Conservation (phyloP, 202 grass and related monocot genomes). For the Elaeis oleifera region DNA sequence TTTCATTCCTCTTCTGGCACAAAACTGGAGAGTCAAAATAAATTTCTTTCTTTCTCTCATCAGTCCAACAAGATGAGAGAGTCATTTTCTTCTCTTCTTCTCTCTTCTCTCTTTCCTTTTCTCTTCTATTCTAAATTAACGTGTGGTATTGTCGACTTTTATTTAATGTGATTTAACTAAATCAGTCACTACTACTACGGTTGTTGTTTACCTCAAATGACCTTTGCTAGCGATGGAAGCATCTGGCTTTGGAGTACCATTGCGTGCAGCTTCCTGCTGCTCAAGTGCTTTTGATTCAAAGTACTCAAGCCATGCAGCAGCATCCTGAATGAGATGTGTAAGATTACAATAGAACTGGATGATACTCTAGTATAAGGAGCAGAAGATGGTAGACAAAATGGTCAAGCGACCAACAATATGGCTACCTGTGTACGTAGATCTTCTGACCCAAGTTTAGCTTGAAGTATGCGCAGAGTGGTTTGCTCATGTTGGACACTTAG, state of each 20-base stretch:
- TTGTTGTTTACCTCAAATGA: slow-evolving; percentile 64
- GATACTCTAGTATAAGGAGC: slow-evolving; percentile 1
- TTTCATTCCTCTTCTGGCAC: too few relatives aligned
- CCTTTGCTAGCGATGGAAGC: slow-evolving; percentile 99
- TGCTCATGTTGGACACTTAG: slow-evolving; percentile 99
- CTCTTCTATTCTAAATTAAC: too few relatives aligned
- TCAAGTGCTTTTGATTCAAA: slow-evolving; percentile 95
- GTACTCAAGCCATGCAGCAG: slow-evolving; percentile 95
- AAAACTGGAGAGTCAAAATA: too few relatives aligned
- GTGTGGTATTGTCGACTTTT: too few relatives aligned
- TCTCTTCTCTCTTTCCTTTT: too few relatives aligned
- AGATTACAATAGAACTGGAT: slow-evolving; percentile 15
- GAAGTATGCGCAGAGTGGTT: slow-evolving; percentile 89
- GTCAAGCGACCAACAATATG: too few relatives aligned
- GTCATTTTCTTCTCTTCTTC: too few relatives aligned
- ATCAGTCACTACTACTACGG: too few relatives aligned
- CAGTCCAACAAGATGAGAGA: too few relatives aligned
- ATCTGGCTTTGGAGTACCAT: slow-evolving; percentile 98
- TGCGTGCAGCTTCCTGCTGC: slow-evolving; percentile 98
- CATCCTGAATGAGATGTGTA: slow-evolving; percentile 60
- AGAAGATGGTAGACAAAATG: too few relatives aligned
- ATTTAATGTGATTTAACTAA: too few relatives aligned
- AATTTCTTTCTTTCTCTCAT: too few relatives aligned
- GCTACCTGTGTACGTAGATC: slow-evolving; percentile 93
- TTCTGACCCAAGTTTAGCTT: slow-evolving; percentile 97